Conservation (phyloP, 2,329 filamentous ascomycete species). For the Penicillium sp. region DNA sequence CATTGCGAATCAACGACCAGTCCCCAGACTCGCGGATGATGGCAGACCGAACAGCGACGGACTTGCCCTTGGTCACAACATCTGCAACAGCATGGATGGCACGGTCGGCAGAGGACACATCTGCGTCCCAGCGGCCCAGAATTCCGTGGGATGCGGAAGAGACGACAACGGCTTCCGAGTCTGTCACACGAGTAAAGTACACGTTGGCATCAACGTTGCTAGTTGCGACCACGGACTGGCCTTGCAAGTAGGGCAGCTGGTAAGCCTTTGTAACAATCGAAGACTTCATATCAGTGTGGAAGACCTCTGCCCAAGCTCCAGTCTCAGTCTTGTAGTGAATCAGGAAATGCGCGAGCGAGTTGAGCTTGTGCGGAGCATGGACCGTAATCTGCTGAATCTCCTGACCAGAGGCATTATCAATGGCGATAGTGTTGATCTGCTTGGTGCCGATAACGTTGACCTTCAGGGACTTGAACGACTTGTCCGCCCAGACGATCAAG, state of each 20-base stretch:
- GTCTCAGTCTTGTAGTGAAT: slow-evolving; percentile 74
- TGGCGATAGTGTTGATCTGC: slow-evolving; percentile 42
- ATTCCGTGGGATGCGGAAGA: slow-evolving; percentile 78
- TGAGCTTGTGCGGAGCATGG: slow-evolving; percentile 72
- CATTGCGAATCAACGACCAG: slow-evolving; percentile 84
- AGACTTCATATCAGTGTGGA: slow-evolving; percentile 75
- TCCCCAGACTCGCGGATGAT: slow-evolving; percentile 68
- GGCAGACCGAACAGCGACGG: slow-evolving; percentile 78
- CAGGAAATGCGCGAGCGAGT: slow-evolving; percentile 79
- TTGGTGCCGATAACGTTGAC: slow-evolving; percentile 51
- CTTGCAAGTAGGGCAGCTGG: slow-evolving; percentile 71
- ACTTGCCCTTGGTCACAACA: slow-evolving; percentile 72
- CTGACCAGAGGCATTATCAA: slow-evolving; percentile 47
- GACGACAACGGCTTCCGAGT: slow-evolving; percentile 72
- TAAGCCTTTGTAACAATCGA: slow-evolving; percentile 76
- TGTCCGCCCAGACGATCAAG: slow-evolving; percentile 52
- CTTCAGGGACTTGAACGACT: slow-evolving; percentile 48
- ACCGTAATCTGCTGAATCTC: slow-evolving; percentile 62
- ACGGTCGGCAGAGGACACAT: slow-evolving; percentile 49
- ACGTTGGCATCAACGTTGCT: slow-evolving; percentile 79
- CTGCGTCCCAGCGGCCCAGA: slow-evolving; percentile 72
- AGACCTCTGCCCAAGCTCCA: slow-evolving; percentile 82
- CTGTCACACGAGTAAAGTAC: slow-evolving; percentile 82
- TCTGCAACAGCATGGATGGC: slow-evolving; percentile 76
- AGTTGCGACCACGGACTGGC: slow-evolving; percentile 74